Percentiles rank a stretch among this genome's conserved stretches.
These are phyloP conservation scores for Stagonosporopsis tanaceti DNA, from an alignment of 2,329 filamentous ascomycete species.

Conservation along the genomic window DNA sequence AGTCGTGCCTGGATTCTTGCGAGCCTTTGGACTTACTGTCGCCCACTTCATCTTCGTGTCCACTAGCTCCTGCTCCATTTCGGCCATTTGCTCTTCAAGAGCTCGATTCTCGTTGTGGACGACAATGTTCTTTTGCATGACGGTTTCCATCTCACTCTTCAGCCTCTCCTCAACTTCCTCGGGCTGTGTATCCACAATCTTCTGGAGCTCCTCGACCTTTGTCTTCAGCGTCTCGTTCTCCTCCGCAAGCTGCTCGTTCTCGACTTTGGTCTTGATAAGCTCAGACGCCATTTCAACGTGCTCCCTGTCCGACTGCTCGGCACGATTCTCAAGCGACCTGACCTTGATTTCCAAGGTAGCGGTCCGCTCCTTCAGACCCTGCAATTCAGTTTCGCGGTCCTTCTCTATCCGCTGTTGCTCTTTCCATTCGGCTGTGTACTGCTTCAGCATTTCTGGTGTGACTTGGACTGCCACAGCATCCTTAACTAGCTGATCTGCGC, in stretches of 20 bases:
- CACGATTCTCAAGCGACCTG: slow-evolving; percentile 85
- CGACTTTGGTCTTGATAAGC: slow-evolving; percentile 88
- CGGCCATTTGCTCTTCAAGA: slow-evolving; percentile 86
- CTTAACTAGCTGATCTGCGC: slow-evolving; percentile 89
- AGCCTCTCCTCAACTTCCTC: slow-evolving; percentile 84
- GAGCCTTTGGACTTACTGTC: slow-evolving; percentile 71
- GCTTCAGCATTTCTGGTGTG: slow-evolving; percentile 79
- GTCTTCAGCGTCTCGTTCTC: slow-evolving; percentile 87
- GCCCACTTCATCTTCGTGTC: slow-evolving; percentile 94
- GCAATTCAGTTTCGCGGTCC: slow-evolving; percentile 82
- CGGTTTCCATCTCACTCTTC: slow-evolving; percentile 83
- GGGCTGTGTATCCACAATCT: slow-evolving; percentile 88
- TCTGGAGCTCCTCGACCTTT: slow-evolving; percentile 84
- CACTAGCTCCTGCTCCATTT: slow-evolving; percentile 92
- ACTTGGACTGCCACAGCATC: slow-evolving; percentile 91
- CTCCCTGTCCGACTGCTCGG: slow-evolving; percentile 87
- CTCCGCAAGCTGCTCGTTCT: slow-evolving; percentile 88
- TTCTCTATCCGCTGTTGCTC: slow-evolving; percentile 85
- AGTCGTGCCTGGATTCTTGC: slow-evolving; percentile 53
- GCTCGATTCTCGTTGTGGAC: slow-evolving; percentile 92
- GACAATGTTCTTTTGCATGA: slow-evolving; percentile 91
- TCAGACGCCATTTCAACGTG: slow-evolving; percentile 92
- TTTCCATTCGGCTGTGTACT: slow-evolving; percentile 89
- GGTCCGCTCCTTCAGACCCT: slow-evolving; percentile 67
- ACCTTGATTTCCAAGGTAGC: slow-evolving; percentile 74